phyloP scores from a whole-genome alignment of 164 flowering plant species.

The Sedum album region DNA sequence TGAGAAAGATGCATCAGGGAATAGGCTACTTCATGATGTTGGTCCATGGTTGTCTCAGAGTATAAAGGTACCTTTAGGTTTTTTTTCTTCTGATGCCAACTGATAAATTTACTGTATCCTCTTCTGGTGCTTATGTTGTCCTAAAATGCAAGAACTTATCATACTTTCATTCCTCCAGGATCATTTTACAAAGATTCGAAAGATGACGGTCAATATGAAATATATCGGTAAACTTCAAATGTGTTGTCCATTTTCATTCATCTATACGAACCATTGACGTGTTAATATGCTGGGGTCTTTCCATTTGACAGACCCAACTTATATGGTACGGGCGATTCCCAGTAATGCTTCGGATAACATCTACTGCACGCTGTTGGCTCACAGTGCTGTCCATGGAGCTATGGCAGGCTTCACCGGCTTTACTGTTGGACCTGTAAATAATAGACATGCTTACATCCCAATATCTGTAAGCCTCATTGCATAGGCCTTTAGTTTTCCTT shows the following conservation, averaged over 20 bases:
- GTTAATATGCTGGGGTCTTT: not conserved
- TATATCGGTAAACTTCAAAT: conserved; percentile 47
- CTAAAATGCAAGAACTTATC: not conserved
- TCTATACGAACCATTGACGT: not conserved
- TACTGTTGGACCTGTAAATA: conserved; percentile 46
- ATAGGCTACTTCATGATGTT: conserved; percentile 58
- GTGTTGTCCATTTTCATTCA: conserved; percentile 5
- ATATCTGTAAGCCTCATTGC: conserved; percentile 28
- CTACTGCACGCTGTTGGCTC: conserved; percentile 54
- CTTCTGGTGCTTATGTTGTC: not conserved
- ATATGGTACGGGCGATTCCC: conserved; percentile 49
- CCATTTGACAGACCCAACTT: conserved; percentile 39
- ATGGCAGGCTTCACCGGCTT: conserved; percentile 56
- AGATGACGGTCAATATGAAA: conserved; percentile 57
- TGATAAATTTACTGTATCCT: not conserved
- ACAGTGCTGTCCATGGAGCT: conserved; percentile 56
- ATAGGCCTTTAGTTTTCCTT: not conserved
- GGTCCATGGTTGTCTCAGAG: conserved; percentile 70
- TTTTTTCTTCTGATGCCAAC: not conserved
- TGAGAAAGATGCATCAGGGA: conserved; percentile 75
- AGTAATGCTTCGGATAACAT: conserved; percentile 53
- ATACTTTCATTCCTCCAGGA: conserved; percentile 32
- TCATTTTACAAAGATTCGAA: conserved; percentile 44
- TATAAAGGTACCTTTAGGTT: conserved; percentile 42
- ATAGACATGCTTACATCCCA: conserved; percentile 43